A percentile compares a stretch with the other conserved stretches of the same genome.
Evolutionary conservation across 2,329 filamentous ascomycete species (phyloP).

Genomic region (Mycosphaerella sp.): DNA sequence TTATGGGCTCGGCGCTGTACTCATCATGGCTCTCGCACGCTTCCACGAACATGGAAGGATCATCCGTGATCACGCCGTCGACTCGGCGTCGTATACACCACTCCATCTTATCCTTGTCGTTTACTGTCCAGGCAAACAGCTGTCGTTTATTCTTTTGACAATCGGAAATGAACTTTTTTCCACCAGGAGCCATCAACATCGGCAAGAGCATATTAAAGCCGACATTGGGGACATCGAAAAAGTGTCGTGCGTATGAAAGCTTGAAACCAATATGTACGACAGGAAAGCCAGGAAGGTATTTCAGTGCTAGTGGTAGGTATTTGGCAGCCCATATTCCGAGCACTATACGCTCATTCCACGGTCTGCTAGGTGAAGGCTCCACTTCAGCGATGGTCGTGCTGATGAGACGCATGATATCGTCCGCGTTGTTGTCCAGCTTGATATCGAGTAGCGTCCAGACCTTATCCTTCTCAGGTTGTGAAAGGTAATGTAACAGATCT

Average conservation of each 20-base stretch:
- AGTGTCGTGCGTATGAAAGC: constrained; percentile 61
- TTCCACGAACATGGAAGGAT: constrained; percentile 62
- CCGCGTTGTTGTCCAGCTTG: constrained; percentile 69
- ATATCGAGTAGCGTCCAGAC: constrained; percentile 84
- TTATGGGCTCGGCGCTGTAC: constrained; percentile 12
- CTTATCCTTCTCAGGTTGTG: constrained; percentile 55
- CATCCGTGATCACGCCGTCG: constrained; percentile 81
- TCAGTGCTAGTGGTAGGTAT: constrained; percentile 58
- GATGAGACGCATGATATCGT: constrained; percentile 64
- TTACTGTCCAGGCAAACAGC: constrained; percentile 82
- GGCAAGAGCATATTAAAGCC: constrained; percentile 72
- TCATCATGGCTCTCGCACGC: constrained; percentile 48
- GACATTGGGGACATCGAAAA: constrained; percentile 60
- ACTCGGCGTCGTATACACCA: constrained; percentile 64
- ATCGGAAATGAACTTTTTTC: constrained; percentile 55
- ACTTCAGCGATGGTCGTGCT: constrained; percentile 52
- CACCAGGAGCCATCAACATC: constrained; percentile 61
- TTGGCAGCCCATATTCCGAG: constrained; percentile 77
- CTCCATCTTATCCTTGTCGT: constrained; percentile 69
- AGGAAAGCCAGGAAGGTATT: constrained; percentile 57
- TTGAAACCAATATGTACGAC: constrained; percentile 64
- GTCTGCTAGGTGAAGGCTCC: constrained; percentile 27
- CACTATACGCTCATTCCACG: constrained; percentile 68
- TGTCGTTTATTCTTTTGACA: constrained; percentile 45
- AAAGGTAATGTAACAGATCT: constrained; percentile 69